Percentiles rank a stretch among this genome's conserved stretches.
phyloP scores from a whole-genome alignment of 768 basidiomycete genomes.

The Amanita jacksonii region DNA sequence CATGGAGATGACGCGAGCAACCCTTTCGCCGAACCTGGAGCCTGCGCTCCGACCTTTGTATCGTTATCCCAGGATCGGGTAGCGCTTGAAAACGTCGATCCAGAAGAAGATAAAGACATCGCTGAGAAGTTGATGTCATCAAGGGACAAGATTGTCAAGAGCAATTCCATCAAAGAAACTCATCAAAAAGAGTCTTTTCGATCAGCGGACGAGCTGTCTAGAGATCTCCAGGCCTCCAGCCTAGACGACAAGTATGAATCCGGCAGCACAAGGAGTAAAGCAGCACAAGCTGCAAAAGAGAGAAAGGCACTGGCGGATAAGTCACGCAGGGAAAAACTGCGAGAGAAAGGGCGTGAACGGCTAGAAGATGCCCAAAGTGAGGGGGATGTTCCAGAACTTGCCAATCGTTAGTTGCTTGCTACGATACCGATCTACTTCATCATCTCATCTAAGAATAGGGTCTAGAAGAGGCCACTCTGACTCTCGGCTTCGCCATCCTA shows the following conservation, averaged over 20 bases:
- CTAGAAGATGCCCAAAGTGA: constrained; percentile 8
- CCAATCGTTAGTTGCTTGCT: constrained; percentile 3
- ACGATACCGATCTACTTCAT: neutral
- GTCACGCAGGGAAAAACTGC: constrained; percentile 13
- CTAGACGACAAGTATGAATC: constrained; percentile 14
- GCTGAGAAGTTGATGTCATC: constrained; percentile 30
- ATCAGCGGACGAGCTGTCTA: constrained; percentile 14
- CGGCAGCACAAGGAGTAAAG: constrained; percentile 4
- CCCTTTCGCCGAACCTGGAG: constrained; percentile 47
- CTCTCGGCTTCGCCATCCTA: neutral
- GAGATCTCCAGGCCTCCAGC: constrained; percentile 9
- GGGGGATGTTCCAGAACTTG: constrained; percentile 9
- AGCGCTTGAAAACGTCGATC: constrained; percentile 36
- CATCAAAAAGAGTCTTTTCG: constrained; percentile 13
- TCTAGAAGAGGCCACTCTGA: neutral
- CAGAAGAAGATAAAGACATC: constrained; percentile 30
- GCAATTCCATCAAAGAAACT: constrained; percentile 21
- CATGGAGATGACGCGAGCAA: constrained; percentile 35
- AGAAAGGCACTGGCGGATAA: constrained; percentile 20
- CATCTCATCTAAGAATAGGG: neutral
- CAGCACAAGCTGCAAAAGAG: constrained; percentile 12
- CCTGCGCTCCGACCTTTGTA: constrained; percentile 27
- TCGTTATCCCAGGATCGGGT: constrained; percentile 30
- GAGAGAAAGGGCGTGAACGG: constrained; percentile 15
- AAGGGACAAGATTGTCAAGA: constrained; percentile 28